A percentile compares a stretch with the other conserved stretches of the same genome.
Conservation (phyloP, 2,329 filamentous ascomycete species). For the Colletotrichum kahawae region DNA sequence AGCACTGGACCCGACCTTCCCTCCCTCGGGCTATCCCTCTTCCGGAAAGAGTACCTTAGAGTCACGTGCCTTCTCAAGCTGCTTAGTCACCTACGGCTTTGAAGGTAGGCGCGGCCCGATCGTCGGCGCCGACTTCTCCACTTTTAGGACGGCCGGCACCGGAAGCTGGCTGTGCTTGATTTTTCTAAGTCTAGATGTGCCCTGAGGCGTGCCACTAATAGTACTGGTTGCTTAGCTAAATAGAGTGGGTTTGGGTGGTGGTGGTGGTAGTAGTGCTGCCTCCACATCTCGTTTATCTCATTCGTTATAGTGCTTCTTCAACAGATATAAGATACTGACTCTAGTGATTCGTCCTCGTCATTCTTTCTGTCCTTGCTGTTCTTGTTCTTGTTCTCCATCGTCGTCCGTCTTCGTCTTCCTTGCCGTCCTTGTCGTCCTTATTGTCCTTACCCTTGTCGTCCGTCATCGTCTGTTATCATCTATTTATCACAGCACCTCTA, state of each 20-base stretch:
- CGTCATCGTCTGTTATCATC: background rate
- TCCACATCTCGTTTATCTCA: background rate
- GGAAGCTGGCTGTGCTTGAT: too few species aligned
- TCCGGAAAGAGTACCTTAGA: accelerated
- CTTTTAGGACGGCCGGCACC: background rate
- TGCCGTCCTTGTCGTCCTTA: background rate
- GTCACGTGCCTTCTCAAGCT: background rate
- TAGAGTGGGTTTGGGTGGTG: too few species aligned
- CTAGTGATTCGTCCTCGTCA: background rate
- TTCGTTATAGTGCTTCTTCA: background rate
- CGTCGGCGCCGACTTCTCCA: background rate
- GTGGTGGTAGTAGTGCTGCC: too few species aligned
- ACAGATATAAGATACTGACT: background rate
- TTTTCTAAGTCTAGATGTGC: too few species aligned
- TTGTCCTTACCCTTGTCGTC: background rate
- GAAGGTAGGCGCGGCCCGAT: too few species aligned
- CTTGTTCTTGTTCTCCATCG: background rate
- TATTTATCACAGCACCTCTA: background rate
- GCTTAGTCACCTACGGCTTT: background rate
- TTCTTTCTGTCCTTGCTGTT: background rate
- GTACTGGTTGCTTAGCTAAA: too few species aligned
- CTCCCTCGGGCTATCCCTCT: background rate
- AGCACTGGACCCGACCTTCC: too few species aligned
- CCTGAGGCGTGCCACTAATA: too few species aligned
- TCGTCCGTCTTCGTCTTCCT: background rate